Percentiles rank a stretch among this genome's conserved stretches.
Conservation (phyloP, 805 yeast genomes). For the Kodamaea fukazawae region DNA sequence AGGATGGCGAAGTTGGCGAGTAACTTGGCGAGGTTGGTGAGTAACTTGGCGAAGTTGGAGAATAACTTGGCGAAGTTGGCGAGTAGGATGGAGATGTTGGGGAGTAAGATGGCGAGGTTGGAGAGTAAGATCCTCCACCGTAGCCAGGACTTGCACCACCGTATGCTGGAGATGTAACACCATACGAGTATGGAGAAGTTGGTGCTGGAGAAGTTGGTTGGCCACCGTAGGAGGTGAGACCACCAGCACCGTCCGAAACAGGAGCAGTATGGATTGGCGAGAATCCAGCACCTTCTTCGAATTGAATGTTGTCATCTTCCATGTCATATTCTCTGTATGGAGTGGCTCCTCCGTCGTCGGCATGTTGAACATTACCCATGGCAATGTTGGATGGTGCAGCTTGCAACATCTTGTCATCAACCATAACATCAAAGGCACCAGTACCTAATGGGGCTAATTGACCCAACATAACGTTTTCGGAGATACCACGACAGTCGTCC, state of each 20-base stretch:
- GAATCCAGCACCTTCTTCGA: conserved; percentile 76
- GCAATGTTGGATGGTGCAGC: conserved; percentile 53
- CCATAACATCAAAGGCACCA: conserved; percentile 93
- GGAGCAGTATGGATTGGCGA: conserved; percentile 93
- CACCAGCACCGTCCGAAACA: conserved; percentile 72
- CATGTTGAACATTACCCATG: conserved; percentile 31
- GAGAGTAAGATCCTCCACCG: conserved; percentile 47
- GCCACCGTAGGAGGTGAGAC: conserved; percentile 87
- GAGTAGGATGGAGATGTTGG: conserved; percentile 74
- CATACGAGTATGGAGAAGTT: conserved; percentile 56
- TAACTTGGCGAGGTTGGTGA: conserved; percentile 85
- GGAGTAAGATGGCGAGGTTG: conserved; percentile 58
- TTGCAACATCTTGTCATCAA: conserved; percentile 84
- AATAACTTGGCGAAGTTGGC: conserved; percentile 72
- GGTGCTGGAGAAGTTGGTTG: conserved; percentile 49
- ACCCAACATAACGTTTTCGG: conserved; percentile 95
- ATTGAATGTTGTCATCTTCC: conserved; percentile 59
- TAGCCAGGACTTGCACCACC: conserved; percentile 53
- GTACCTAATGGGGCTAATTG: conserved; percentile 99
- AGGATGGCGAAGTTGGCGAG: too few species aligned
- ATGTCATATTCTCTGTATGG: conserved; percentile 74
- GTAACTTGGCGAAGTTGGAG: conserved; percentile 69
- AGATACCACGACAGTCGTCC: conserved; percentile 98
- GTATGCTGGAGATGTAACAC: conserved; percentile 47
- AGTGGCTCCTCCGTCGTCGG: conserved; percentile 75